Percentiles rank a stretch among this genome's conserved stretches.
Evolutionary conservation across 129 eudicot species (phyloP).

Genomic region (Tanacetum coccineum): DNA sequence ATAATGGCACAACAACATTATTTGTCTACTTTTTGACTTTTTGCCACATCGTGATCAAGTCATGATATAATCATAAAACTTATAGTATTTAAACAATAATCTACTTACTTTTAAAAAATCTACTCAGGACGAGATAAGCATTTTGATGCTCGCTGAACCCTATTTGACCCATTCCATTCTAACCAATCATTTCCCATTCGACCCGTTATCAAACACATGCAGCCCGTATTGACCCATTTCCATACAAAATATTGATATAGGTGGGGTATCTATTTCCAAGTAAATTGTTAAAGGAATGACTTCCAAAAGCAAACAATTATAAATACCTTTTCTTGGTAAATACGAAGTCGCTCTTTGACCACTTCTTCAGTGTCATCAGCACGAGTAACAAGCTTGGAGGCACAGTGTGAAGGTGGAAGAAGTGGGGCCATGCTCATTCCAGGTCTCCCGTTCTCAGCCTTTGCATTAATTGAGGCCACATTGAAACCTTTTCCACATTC

Average conservation of each 20-base stretch:
- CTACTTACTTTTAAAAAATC: not conserved
- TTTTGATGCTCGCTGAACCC: not conserved
- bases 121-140: not conserved
- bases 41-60: not conserved
- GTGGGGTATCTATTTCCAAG: not conserved
- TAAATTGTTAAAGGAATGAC: not conserved
- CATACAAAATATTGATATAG: not conserved
- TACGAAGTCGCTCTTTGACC: slow-evolving; percentile 60
- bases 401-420: slow-evolving; percentile 78
- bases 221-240: not conserved
- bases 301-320: not conserved
- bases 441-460: slow-evolving; percentile 59
- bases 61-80: not conserved
- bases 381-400: slow-evolving; percentile 79
- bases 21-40: not conserved
- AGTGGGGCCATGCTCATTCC: slow-evolving; percentile 71
- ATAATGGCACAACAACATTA: not conserved
- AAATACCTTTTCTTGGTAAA: slow-evolving; percentile 82
- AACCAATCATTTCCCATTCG: not conserved
- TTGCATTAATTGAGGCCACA: slow-evolving; percentile 69
- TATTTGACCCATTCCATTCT: not conserved
- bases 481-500: slow-evolving; percentile 49
- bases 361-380: slow-evolving; percentile 88
- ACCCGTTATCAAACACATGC: not conserved
- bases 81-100: not conserved